These are phyloP conservation scores for Pseudognaphalium luteoalbum DNA, from an alignment of 129 eudicot species.

Conservation along the genomic window DNA sequence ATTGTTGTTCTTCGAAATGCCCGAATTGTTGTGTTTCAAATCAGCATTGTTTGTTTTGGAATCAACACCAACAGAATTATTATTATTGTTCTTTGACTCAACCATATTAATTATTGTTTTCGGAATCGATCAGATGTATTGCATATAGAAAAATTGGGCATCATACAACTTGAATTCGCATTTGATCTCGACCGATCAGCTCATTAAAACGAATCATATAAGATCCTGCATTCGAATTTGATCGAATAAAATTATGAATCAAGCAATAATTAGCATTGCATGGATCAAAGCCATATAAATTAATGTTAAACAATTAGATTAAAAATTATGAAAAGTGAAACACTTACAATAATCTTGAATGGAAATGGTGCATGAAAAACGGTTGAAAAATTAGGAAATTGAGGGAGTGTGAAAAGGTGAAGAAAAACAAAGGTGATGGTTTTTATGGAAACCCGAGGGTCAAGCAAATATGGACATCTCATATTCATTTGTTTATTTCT, in stretches of 20 bases:
- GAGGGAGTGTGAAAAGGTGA: slow-evolving; percentile 7
- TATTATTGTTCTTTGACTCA: slow-evolving; percentile 31
- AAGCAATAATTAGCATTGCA: not conserved
- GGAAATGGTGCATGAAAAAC: slow-evolving; percentile 9
- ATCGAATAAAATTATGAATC: not conserved
- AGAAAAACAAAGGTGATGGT: slow-evolving; percentile 12
- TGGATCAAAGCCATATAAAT: not conserved
- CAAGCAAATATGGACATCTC: slow-evolving; percentile 18
- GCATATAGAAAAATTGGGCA: slow-evolving; percentile 20
- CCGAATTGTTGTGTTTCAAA: slow-evolving; percentile 15
- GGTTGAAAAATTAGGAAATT: slow-evolving; percentile 8
- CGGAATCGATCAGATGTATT: slow-evolving; percentile 13
- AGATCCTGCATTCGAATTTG: slow-evolving; percentile 13
- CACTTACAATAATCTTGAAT: slow-evolving; percentile 1
- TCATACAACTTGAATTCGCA: slow-evolving; percentile 20
- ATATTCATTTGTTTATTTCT: slow-evolving; percentile 15
- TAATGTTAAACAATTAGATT: not conserved
- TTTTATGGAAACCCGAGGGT: slow-evolving; percentile 15
- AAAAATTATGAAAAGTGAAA: not conserved
- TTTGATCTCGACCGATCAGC: not conserved
- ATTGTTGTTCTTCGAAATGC: slow-evolving; percentile 2
- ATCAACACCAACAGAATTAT: slow-evolving; percentile 15
- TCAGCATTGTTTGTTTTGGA: slow-evolving; percentile 26
- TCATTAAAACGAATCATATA: not conserved
- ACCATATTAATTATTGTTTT: slow-evolving; percentile 19